These are phyloP conservation scores for Rhizopus sp. DNA, from an alignment of 371 early-diverging fungal species.

Conservation along the genomic window DNA sequence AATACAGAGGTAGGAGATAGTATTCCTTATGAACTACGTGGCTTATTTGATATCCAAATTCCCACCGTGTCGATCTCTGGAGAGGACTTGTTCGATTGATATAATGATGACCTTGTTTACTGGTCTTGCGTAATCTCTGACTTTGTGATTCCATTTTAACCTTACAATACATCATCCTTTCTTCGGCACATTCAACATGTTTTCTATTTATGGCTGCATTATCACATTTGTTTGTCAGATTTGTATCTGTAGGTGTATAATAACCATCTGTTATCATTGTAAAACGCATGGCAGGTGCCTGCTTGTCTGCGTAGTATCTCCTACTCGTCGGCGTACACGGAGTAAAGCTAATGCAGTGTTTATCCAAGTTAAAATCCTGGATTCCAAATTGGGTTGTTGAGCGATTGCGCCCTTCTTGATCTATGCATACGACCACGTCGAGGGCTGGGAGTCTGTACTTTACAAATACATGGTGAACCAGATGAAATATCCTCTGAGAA, in stretches of 20 bases:
- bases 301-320: constrained; percentile 17
- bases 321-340: constrained; percentile 1
- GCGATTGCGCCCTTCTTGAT: constrained; percentile 24
- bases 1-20: constrained; percentile 10
- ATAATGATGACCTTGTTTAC: constrained; percentile 3
- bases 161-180: too few species aligned
- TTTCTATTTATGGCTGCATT: background rate
- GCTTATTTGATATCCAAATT: constrained; percentile 4
- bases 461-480: constrained; percentile 5
- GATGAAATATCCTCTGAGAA: constrained; percentile 8
- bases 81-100: background rate
- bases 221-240: background rate
- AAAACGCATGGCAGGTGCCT: constrained; percentile 13
- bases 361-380: constrained; percentile 1
- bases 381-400: constrained; percentile 13
- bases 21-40: background rate
- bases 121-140: too few species aligned
- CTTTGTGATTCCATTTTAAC: too few species aligned
- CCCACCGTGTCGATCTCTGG: constrained; percentile 5
- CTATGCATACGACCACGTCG: constrained; percentile 6
- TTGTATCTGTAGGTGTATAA: background rate
- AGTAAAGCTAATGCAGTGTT: background rate
- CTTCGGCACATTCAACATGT: background rate
- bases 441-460: constrained; percentile 9
- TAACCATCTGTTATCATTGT: constrained; percentile 4